Evolutionary conservation across 2,329 filamentous ascomycete species (phyloP), one percentile per base, ranked within the genome.

Genomic region (Plenodomus lindquistii): DNA sequence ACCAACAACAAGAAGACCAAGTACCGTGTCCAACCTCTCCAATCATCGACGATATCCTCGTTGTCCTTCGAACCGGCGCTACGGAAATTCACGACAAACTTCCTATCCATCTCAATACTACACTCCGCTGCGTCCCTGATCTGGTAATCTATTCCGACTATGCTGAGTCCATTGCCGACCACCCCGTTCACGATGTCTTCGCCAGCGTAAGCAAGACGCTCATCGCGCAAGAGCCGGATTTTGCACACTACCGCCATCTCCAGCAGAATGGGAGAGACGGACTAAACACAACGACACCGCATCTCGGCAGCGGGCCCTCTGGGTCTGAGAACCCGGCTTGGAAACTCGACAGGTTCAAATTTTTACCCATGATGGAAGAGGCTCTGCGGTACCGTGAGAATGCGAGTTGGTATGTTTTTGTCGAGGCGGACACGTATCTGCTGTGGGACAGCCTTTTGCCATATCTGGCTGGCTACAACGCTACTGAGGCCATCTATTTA

Each of bases 331-430:
- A 61, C 15, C 48, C 48, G 0, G 57, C 52, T 2, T 67, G 67
- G 61, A 52, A 53, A 31, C 59, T 70, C 10, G 69, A 71, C 40
- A 67, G 64, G 31, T 72, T 62, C 50, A 71, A 71, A 37, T 67
- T 69, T 37, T 24, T 71, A 15, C 70, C 69, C 10, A 61, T 69
- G 49, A 40, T 71, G n/a, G 55, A 66, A 16, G 51, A 59, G 20
- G 60, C 66, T 4, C 46, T 66, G 9, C 44, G 52, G 4, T 47
- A 67, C 41, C 56, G 64, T 34, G 75, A 75, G 1, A 61, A 79
- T 20, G 76, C 77, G 21, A 80, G 80, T 44, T 84, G 81, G 81
- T 84, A 75, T 52, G 70, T 83, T 44, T 84, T 84, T 63, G 76
- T 83, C 50, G 81, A 84, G 57, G 75, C 78, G 0, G 81, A 84